Conservation (phyloP, 139 green algal species). For the Chlamydomonas incerta region DNA sequence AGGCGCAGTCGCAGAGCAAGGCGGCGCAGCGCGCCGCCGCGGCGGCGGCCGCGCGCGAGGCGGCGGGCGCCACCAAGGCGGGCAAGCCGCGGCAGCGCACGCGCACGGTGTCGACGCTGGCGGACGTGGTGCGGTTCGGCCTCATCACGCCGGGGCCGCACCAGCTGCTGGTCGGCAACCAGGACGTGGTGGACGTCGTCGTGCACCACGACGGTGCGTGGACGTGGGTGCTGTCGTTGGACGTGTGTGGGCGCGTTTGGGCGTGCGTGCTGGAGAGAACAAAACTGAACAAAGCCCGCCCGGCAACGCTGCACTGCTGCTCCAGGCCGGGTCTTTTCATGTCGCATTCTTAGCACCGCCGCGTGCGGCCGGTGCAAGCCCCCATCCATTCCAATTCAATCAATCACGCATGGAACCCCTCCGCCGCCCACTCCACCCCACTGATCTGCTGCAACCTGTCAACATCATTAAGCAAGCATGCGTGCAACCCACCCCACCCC, state of each 20-base stretch:
- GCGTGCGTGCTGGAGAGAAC: no score
- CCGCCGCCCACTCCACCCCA: background rate
- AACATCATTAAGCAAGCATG: background rate
- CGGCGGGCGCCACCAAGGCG: background rate
- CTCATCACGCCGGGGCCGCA: background rate
- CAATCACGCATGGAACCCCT: no score
- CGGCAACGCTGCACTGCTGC: no score
- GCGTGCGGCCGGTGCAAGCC: no score
- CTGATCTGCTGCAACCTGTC: background rate
- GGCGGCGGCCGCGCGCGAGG: conserved; percentile 4
- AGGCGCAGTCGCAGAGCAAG: background rate
- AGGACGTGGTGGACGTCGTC: conserved; percentile 15
- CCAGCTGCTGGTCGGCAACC: conserved; percentile 27
- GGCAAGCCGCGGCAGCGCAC: conserved; percentile 23
- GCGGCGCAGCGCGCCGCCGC: background rate
- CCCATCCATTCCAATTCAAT: no score
- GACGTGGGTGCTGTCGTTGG: no score
- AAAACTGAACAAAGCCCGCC: no score
- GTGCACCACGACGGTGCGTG: conserved; percentile 7
- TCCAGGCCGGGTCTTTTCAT: no score
- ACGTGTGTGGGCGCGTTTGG: no score
- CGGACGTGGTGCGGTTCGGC: conserved; percentile 1
- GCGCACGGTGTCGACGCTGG: background rate
- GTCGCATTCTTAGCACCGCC: no score
- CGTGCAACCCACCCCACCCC: no score